phyloP scores from a whole-genome alignment of 495 filamentous ascomycete genomes.

The Penicillium silybi region DNA sequence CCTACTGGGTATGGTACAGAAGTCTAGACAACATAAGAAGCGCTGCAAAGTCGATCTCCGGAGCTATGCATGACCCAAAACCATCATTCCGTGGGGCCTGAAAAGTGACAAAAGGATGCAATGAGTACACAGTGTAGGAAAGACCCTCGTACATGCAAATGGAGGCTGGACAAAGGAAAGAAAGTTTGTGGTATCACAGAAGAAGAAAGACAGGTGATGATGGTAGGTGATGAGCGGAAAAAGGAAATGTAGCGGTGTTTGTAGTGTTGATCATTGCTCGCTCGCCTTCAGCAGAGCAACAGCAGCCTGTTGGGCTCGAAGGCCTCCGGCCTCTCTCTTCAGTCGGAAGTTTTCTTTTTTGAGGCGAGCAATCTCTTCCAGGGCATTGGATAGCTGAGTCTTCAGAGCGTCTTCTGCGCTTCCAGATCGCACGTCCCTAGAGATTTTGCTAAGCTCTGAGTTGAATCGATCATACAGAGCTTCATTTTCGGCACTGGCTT shows the following conservation, averaged over 20 bases:
- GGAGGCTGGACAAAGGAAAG: constrained; percentile 6
- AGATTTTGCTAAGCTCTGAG: constrained; percentile 77
- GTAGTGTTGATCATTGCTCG: constrained; percentile 20
- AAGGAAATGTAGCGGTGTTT: not conserved
- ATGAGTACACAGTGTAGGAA: constrained; percentile 22
- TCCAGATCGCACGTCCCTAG: constrained; percentile 66
- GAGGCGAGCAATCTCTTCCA: constrained; percentile 64
- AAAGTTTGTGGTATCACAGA: constrained; percentile 17
- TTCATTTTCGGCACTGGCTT: constrained; percentile 89
- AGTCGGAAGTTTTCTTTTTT: constrained; percentile 76
- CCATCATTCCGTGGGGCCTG: constrained; percentile 14
- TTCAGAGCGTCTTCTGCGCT: constrained; percentile 72
- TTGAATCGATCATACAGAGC: constrained; percentile 92
- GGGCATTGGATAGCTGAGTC: constrained; percentile 57
- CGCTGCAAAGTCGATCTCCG: constrained; percentile 21
- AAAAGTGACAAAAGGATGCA: constrained; percentile 15
- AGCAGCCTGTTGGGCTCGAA: constrained; percentile 42
- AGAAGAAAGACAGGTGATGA: constrained; percentile 11
- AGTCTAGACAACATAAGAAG: constrained; percentile 22
- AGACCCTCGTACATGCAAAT: constrained; percentile 11
- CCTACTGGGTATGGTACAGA: constrained; percentile 25
- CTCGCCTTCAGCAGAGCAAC: constrained; percentile 37
- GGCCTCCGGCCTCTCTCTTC: constrained; percentile 56
- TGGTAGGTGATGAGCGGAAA: constrained; percentile 3
- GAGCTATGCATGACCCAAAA: constrained; percentile 23